A percentile compares a stretch with the other conserved stretches of the same genome.
Conservation (phyloP, 2,329 filamentous ascomycete species). For the Curvularia verruculosa region DNA sequence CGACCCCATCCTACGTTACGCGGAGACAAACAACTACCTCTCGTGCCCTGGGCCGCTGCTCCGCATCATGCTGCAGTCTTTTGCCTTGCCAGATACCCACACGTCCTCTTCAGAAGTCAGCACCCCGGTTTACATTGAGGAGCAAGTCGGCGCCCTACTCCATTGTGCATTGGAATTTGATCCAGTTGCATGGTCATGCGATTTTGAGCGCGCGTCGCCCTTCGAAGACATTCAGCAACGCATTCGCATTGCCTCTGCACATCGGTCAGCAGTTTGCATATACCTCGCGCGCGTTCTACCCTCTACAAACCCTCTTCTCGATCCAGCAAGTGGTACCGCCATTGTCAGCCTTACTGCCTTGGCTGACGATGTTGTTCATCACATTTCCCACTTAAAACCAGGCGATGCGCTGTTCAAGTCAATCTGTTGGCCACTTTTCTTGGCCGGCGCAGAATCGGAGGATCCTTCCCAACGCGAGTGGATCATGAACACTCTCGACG, state of each 20-base stretch:
- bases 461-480: slow-evolving; percentile 56
- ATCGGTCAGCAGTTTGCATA: slow-evolving; percentile 50
- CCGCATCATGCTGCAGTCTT: slow-evolving; percentile 46
- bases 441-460: slow-evolving; percentile 62
- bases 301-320: slow-evolving; percentile 46
- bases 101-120: slow-evolving; percentile 14
- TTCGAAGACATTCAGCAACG: slow-evolving; percentile 44
- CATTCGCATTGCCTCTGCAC: slow-evolving; percentile 46
- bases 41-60: slow-evolving; percentile 46
- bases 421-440: slow-evolving; percentile 65
- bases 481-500: slow-evolving; percentile 56
- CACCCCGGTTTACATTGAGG: slow-evolving; percentile 27
- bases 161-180: slow-evolving; percentile 41
- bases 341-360: slow-evolving; percentile 47
- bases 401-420: slow-evolving; percentile 63
- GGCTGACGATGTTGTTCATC: slow-evolving; percentile 58
- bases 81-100: slow-evolving; percentile 40
- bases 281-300: slow-evolving; percentile 46
- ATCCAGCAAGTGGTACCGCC: slow-evolving; percentile 47
- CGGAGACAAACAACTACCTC: slow-evolving; percentile 50
- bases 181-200: slow-evolving; percentile 39
- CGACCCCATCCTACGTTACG: slow-evolving; percentile 46
- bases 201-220: slow-evolving; percentile 42
- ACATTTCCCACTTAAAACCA: slow-evolving; percentile 57
- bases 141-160: slow-evolving; percentile 33